phyloP scores from a whole-genome alignment of 805 yeast genomes.

The Metschnikowia cubensis region DNA sequence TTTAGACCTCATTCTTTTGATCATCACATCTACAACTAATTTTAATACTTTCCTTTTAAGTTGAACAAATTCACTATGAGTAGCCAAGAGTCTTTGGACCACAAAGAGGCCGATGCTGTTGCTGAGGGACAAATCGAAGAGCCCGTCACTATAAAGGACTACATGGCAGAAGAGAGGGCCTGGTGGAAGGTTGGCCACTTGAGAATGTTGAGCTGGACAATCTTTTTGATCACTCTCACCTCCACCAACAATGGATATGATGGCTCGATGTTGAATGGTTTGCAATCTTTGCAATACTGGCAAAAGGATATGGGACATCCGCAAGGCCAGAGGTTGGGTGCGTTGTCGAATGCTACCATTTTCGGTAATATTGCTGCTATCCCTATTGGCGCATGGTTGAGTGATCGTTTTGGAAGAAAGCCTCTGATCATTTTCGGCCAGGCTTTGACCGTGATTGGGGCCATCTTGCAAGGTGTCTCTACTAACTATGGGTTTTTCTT shows the following conservation, averaged over 20 bases:
- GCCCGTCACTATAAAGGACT: conserved; percentile 10
- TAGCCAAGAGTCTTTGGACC: conserved; percentile 1
- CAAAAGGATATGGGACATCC: conserved; percentile 28
- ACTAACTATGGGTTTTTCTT: conserved; percentile 35
- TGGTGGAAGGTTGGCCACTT: conserved; percentile 39
- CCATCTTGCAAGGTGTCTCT: conserved; percentile 36
- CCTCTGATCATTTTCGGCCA: conserved; percentile 27
- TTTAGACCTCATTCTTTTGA: not conserved
- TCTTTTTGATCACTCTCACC: conserved; percentile 41
- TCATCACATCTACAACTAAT: not conserved
- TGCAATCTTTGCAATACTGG: conserved; percentile 45
- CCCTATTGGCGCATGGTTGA: conserved; percentile 13
- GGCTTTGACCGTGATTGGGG: conserved; percentile 27
- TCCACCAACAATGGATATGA: conserved; percentile 40
- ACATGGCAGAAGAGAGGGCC: conserved; percentile 17
- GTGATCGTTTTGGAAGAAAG: conserved; percentile 44
- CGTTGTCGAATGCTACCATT: conserved; percentile 19
- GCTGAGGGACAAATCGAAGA: not conserved
- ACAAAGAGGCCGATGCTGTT: not conserved
- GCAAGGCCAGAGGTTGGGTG: conserved; percentile 20
- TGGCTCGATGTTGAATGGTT: conserved; percentile 43
- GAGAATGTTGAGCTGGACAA: conserved; percentile 30
- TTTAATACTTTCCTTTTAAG: not conserved
- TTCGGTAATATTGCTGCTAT: conserved; percentile 38
- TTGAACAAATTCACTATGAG: not conserved